phyloP scores from a whole-genome alignment of 192 early-diverging fungal genomes.

The Phycomyces nitens region DNA sequence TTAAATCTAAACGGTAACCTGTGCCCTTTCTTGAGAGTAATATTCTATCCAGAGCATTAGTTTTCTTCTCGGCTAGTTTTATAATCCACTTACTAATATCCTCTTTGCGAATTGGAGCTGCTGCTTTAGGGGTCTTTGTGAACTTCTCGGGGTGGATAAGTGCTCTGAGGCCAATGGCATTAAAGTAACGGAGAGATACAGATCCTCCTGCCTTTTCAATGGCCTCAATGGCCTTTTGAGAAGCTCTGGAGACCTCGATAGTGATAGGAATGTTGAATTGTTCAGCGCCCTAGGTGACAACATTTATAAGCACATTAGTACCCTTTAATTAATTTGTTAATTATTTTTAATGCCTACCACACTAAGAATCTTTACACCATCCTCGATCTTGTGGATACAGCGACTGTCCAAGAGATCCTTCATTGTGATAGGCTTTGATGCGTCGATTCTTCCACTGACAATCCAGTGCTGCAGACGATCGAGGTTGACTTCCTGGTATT shows the following conservation, averaged over 20 bases:
- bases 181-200: conserved; percentile 81
- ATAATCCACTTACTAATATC: conserved; percentile 42
- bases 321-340: background rate
- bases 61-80: background rate
- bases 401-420: conserved; percentile 65
- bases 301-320: background rate
- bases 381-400: conserved; percentile 69
- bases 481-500: conserved; percentile 72
- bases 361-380: conserved; percentile 82
- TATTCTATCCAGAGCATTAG: background rate
- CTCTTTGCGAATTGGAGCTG: conserved; percentile 61
- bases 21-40: background rate
- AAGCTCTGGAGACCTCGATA: conserved; percentile 83
- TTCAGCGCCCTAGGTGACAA: conserved; percentile 61
- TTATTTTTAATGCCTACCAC: conserved; percentile 36
- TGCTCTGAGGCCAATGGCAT: conserved; percentile 66
- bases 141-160: conserved; percentile 81
- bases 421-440: conserved; percentile 78
- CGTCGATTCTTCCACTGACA: conserved; percentile 76
- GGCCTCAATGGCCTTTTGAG: conserved; percentile 69
- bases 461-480: conserved; percentile 93
- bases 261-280: conserved; percentile 72
- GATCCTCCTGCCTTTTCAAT: conserved; percentile 81
- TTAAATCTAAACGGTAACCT: no score
- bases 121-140: conserved; percentile 62